Percentiles rank a stretch among this genome's conserved stretches.
phyloP scores from a whole-genome alignment of 2,329 filamentous ascomycete species.

The Xylariaceae sp. region DNA sequence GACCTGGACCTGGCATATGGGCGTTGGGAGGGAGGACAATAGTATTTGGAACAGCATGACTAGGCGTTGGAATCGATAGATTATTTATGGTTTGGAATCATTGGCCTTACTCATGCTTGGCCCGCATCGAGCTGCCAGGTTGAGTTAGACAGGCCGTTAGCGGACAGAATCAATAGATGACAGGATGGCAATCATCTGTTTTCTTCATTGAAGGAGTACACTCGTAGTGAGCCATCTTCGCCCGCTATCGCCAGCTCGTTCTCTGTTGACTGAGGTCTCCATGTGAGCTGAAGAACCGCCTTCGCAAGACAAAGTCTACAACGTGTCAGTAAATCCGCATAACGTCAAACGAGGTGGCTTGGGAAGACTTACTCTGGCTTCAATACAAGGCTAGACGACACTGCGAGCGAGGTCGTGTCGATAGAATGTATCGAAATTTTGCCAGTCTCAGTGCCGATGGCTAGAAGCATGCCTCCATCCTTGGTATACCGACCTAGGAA shows the following conservation, averaged over 20 bases:
- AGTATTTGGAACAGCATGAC: constrained; percentile 5
- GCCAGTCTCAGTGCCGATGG: constrained; percentile 55
- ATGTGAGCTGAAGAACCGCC: constrained; percentile 63
- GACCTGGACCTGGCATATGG: constrained; percentile 5
- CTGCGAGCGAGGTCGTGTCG: constrained; percentile 32
- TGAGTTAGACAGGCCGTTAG: too few species aligned
- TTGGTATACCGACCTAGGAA: constrained; percentile 43
- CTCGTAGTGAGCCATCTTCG: constrained; percentile 57
- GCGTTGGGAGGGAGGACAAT: constrained; percentile 6
- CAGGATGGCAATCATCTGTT: constrained; percentile 6
- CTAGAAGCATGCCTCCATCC: constrained; percentile 38
- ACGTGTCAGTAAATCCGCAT: constrained; percentile 10
- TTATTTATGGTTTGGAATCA: too few species aligned
- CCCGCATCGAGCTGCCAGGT: too few species aligned
- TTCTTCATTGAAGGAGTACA: constrained; percentile 43
- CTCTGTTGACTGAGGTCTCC: constrained; percentile 48
- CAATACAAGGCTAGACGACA: constrained; percentile 32
- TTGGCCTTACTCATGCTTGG: too few species aligned
- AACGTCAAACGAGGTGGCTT: neutral
- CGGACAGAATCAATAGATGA: neutral
- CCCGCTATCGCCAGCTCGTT: constrained; percentile 50
- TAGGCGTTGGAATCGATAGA: neutral
- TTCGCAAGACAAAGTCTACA: constrained; percentile 55
- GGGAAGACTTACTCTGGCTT: constrained; percentile 35
- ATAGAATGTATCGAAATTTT: constrained; percentile 40